Conservation (phyloP, 306 rosid species). For the Arachis hypogaea region DNA sequence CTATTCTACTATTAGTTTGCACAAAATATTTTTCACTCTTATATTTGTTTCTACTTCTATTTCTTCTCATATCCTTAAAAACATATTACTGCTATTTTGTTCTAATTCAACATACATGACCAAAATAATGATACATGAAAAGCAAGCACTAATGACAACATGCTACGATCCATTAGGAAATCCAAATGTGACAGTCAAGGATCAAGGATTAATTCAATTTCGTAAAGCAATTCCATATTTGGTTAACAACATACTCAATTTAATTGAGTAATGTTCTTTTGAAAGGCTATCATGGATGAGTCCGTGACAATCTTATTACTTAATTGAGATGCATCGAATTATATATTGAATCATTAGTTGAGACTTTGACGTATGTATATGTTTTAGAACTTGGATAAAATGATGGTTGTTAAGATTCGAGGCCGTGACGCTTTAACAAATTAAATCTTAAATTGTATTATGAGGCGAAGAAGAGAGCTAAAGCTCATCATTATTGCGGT, state of each 20-base stretch:
- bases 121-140: not conserved
- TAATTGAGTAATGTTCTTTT: not conserved
- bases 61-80: too few species aligned
- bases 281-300: not conserved
- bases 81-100: too few species aligned
- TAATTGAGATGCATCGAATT: not conserved
- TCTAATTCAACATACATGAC: not conserved
- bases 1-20: too few species aligned
- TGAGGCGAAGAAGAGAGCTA: slow-evolving; percentile 7
- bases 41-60: too few species aligned
- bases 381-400: not conserved
- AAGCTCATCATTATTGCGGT: not conserved
- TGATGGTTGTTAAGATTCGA: too few species aligned
- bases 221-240: not conserved
- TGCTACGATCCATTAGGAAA: not conserved
- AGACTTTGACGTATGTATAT: not conserved
- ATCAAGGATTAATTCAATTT: not conserved
- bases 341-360: too few species aligned
- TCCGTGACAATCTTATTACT: not conserved
- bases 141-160: not conserved
- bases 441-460: not conserved
- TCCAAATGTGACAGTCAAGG: not conserved
- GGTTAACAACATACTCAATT: not conserved
- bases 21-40: too few species aligned
- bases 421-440: not conserved